Evolutionary conservation across 164 flowering plant species (phyloP), one percentile per base, ranked within the genome.

Genomic region (Houttuynia cordata): DNA sequence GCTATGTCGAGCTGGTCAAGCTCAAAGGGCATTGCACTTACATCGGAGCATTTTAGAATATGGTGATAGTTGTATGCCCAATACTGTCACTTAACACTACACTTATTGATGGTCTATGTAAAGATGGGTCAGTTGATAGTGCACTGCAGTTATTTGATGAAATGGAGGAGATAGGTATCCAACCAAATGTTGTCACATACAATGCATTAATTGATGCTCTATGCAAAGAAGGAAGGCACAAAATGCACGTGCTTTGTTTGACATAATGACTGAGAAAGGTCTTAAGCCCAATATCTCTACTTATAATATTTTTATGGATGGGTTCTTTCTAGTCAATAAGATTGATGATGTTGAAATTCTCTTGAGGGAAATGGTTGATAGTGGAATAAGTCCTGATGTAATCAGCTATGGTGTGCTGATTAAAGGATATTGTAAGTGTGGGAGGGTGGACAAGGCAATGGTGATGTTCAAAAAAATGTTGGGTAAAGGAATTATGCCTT

Each of bases 61-160:
- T n/a, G n/a, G n/a, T n/a, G n/a, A n/a, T n/a, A 23, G 40, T 41
- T n/a, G n/a, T n/a, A n/a, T n/a, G n/a, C 96, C 95, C 0, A 88
- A 88, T 68, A 81, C 73, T 69, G 75, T 79, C 50, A 91, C 96
- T 9, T 88, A n/a, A 91, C 63, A 82, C 88, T 0, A 88, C 95
- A 12, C 71, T 91, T 70, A 72, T 91, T 62, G 85, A 83, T 71
- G 96, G 98, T 18, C 88, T 83, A 61, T 78, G 76, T 18, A 90
- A 80, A 62, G 78, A 81, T 64, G 98, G 96, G 17, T 68, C 73
- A 30, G n/a, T n/a, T n/a, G n/a, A n/a, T n/a, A n/a, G n/a, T n/a
- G n/a, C n/a, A n/a, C n/a, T n/a, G n/a, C n/a, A n/a, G n/a, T n/a
- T n/a, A n/a, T n/a, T n/a, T n/a, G n/a, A n/a, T n/a, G n/a, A n/a